Conservation (phyloP, 2,329 filamentous ascomycete genomes). For the Colletotrichum viniferum region DNA sequence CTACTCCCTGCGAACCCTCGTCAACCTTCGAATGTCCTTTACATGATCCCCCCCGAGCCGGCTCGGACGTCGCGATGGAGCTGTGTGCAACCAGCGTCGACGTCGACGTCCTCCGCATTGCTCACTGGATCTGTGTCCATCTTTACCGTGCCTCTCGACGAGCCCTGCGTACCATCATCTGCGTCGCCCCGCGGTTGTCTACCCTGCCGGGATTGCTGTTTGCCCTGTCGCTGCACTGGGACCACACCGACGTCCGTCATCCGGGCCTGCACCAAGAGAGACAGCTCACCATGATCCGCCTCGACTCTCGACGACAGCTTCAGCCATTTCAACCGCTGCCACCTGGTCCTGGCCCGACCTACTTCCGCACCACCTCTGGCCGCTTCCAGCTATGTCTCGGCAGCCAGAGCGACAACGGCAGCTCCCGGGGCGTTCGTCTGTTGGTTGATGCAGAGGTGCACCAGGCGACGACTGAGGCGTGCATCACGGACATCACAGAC, state of each 20-base stretch:
- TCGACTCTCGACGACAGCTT: background rate
- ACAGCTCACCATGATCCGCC: background rate
- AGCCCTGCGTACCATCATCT: background rate
- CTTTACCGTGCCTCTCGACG: background rate
- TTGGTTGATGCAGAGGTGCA: background rate
- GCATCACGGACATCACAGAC: background rate
- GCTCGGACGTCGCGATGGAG: background rate
- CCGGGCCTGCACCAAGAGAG: background rate
- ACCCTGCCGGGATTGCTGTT: background rate
- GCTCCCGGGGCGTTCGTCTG: background rate
- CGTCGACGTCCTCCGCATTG: background rate
- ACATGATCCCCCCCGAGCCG: background rate
- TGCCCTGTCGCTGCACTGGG: background rate
- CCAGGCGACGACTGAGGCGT: background rate
- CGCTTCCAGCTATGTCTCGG: conserved; percentile 3
- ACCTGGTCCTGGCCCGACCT: background rate
- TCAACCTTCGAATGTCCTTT: background rate
- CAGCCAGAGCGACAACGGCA: background rate
- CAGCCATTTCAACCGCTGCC: background rate
- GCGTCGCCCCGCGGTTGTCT: background rate
- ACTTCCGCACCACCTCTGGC: background rate
- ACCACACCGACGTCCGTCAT: background rate
- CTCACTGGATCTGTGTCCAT: background rate
- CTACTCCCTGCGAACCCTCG: background rate
- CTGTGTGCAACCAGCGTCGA: background rate